A percentile compares a stretch with the other conserved stretches of the same genome.
Evolutionary conservation across 208 protist species (phyloP).

Genomic region (Crithidia brevicula): DNA sequence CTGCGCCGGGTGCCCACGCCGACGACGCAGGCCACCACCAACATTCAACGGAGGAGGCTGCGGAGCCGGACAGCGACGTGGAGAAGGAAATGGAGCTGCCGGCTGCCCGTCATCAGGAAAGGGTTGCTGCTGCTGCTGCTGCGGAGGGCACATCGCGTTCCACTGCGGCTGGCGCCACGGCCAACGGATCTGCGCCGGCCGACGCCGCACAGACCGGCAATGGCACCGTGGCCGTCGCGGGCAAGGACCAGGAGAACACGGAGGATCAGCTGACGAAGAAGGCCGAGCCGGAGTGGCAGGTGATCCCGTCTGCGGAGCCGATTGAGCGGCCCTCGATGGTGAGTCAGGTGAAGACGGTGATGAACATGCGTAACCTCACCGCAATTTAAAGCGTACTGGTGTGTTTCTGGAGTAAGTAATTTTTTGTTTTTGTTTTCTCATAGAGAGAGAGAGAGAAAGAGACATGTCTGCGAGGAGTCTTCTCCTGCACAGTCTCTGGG

Average conservation of each 20-base stretch:
- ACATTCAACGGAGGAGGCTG: background rate
- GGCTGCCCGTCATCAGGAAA: background rate
- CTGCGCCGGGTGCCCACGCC: too few relatives aligned
- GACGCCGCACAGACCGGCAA: background rate
- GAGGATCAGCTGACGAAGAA: slow-evolving; percentile 32
- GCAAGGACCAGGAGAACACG: background rate
- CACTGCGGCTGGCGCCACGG: too few relatives aligned
- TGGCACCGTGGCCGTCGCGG: slow-evolving; percentile 4
- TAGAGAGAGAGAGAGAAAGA: too few relatives aligned
- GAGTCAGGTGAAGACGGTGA: slow-evolving; percentile 37
- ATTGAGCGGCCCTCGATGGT: slow-evolving; percentile 34
- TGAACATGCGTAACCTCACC: slow-evolving; percentile 41
- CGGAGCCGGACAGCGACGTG: slow-evolving; percentile 1
- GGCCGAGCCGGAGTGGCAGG: slow-evolving; percentile 40
- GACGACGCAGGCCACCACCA: too few relatives aligned
- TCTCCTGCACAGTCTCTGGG: too few relatives aligned
- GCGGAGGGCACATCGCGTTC: background rate
- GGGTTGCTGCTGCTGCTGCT: background rate
- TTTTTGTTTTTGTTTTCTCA: slow-evolving; percentile 14
- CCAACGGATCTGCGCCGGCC: too few relatives aligned
- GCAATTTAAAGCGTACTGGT: slow-evolving; percentile 32
- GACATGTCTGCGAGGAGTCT: too few relatives aligned
- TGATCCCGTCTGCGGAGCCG: slow-evolving; percentile 21
- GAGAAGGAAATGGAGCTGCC: slow-evolving; percentile 18
- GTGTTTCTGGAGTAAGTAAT: background rate